These are phyloP conservation scores for Didymellaceae sp. DNA, from an alignment of 2,329 filamentous ascomycete species.

Conservation along the genomic window DNA sequence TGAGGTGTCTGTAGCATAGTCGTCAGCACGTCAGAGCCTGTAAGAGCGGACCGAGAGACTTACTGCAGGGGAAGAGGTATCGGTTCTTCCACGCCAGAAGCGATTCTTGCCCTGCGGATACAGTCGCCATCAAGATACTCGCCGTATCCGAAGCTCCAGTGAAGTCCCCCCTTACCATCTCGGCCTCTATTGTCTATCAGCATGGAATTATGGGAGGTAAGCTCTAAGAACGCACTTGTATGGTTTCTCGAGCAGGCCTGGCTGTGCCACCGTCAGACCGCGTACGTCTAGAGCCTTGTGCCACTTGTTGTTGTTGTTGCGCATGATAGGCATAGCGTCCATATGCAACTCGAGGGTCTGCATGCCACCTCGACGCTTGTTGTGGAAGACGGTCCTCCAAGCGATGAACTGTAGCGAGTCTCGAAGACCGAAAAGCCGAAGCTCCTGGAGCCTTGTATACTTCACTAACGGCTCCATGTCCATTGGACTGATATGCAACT, in stretches of 20 bases:
- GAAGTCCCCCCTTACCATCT: slow-evolving; percentile 38
- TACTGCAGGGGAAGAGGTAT: slow-evolving; percentile 31
- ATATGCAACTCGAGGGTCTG: slow-evolving; percentile 37
- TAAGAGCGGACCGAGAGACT: background rate
- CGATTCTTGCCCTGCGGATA: slow-evolving; percentile 42
- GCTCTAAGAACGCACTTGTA: slow-evolving; percentile 32
- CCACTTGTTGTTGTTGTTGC: slow-evolving; percentile 27
- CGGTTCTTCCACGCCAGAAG: slow-evolving; percentile 29
- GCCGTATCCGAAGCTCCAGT: slow-evolving; percentile 37
- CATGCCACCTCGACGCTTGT: slow-evolving; percentile 27
- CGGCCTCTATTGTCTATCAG: slow-evolving; percentile 28
- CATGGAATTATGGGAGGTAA: background rate
- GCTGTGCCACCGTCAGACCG: slow-evolving; percentile 28
- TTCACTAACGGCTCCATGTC: slow-evolving; percentile 35
- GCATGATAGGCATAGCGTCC: slow-evolving; percentile 34
- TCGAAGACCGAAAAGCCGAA: slow-evolving; percentile 38
- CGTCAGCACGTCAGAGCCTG: background rate
- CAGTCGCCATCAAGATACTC: slow-evolving; percentile 44
- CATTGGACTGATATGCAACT: slow-evolving; percentile 29
- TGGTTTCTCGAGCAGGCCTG: slow-evolving; percentile 20
- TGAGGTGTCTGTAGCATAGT: slow-evolving; percentile 25
- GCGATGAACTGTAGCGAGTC: slow-evolving; percentile 37
- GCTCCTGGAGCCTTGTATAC: slow-evolving; percentile 33
- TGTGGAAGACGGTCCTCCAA: slow-evolving; percentile 43
- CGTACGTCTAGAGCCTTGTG: slow-evolving; percentile 28